These are phyloP conservation scores for Lyophyllum decastes DNA, from an alignment of 768 basidiomycete species.

Conservation along the genomic window DNA sequence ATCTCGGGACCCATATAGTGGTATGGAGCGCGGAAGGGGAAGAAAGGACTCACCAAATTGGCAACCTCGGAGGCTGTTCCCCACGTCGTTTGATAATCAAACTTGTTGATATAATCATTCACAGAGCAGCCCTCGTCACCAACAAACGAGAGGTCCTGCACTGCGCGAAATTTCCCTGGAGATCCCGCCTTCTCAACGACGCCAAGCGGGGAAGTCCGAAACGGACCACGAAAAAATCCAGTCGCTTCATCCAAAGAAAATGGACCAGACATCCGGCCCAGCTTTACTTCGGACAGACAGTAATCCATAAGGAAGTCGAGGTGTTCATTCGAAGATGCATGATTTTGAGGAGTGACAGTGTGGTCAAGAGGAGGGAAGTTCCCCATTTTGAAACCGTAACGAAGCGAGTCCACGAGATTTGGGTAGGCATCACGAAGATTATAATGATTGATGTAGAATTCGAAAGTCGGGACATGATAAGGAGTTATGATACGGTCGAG, in stretches of 20 bases:
- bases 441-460: no score
- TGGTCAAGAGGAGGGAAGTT: constrained; percentile 23
- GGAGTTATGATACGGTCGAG: constrained; percentile 28
- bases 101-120: constrained; percentile 1
- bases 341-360: constrained; percentile 1
- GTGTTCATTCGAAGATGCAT: background rate
- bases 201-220: background rate
- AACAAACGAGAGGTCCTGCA: background rate
- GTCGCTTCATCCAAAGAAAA: background rate
- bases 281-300: background rate
- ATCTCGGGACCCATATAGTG: no score
- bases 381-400: constrained; percentile 33
- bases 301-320: background rate
- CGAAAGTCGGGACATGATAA: constrained; percentile 18
- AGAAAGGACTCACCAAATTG: background rate
- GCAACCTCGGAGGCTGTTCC: background rate
- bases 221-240: background rate
- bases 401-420: constrained; percentile 27
- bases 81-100: constrained; percentile 1
- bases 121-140: background rate
- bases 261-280: constrained; percentile 4
- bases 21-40: no score
- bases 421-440: constrained; percentile 23
- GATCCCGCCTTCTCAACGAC: background rate
- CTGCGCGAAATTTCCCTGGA: background rate